These are phyloP conservation scores for Brassica incana DNA, from an alignment of 345 rosid species.

Conservation along the genomic window DNA sequence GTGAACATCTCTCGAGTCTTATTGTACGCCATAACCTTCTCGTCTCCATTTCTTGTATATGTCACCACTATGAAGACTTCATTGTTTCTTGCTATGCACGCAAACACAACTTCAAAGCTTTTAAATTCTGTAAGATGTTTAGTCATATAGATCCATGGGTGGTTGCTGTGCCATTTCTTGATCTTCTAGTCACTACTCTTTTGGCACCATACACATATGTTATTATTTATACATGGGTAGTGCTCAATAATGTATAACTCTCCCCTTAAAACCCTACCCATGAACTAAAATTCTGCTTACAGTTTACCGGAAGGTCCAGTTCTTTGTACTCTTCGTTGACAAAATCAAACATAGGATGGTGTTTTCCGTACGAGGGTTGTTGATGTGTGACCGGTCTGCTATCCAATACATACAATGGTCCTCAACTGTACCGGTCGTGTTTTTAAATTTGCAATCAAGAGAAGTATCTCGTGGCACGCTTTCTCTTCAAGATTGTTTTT, in stretches of 20 bases:
- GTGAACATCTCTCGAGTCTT: not conserved
- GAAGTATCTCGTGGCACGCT: not conserved
- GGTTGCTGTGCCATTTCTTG: not conserved
- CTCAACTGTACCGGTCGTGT: not conserved
- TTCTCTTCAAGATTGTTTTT: slow-evolving; percentile 1
- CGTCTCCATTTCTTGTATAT: not conserved
- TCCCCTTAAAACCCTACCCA: slow-evolving; percentile 1
- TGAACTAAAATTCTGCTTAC: not conserved
- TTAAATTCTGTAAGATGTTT: not conserved
- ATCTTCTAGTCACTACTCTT: not conserved
- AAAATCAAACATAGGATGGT: slow-evolving; percentile 13
- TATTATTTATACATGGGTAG: not conserved
- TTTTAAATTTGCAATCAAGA: not conserved
- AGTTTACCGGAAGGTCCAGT: not conserved
- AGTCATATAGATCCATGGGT: not conserved
- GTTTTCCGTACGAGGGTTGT: not conserved
- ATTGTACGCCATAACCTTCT: slow-evolving; percentile 10
- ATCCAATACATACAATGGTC: slow-evolving; percentile 20
- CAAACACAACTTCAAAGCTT: not conserved
- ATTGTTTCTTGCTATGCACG: not conserved
- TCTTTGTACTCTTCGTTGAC: not conserved
- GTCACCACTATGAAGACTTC: slow-evolving; percentile 10
- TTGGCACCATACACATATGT: not conserved
- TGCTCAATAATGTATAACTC: not conserved
- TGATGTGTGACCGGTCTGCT: slow-evolving; percentile 4